Evolutionary conservation across 2,329 filamentous ascomycete species (phyloP).

Genomic region (Sporothrix dimorphospora): DNA sequence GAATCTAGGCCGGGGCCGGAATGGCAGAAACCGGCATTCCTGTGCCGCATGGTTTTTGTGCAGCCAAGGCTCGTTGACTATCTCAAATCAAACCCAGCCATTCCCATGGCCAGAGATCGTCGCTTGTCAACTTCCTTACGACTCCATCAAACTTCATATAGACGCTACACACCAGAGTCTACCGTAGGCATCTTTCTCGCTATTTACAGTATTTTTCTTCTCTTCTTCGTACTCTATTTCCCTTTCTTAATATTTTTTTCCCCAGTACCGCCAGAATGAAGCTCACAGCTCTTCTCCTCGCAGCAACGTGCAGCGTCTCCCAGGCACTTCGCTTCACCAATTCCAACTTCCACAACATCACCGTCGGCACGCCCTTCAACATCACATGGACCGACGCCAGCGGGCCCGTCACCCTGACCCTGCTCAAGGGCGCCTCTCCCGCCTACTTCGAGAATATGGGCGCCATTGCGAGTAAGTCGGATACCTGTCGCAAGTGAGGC

Average conservation of each 20-base stretch:
- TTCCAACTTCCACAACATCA: not conserved
- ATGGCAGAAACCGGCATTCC: no score
- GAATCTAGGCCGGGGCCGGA: no score
- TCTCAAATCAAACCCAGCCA: no score
- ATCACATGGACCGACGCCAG: not conserved
- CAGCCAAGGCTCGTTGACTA: no score
- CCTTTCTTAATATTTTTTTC: no score
- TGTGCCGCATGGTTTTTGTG: no score
- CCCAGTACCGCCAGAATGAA: not conserved
- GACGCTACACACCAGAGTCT: not conserved
- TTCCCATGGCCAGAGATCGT: no score
- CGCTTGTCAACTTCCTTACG: not conserved
- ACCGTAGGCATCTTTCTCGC: no score
- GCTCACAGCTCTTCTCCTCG: not conserved
- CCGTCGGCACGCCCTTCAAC: not conserved
- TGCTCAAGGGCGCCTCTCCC: not conserved
- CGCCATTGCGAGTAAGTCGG: not conserved
- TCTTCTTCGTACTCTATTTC: no score
- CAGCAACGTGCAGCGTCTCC: not conserved
- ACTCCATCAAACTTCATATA: no score
- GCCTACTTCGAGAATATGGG: not conserved
- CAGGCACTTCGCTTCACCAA: not conserved
- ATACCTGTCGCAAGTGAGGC: no score
- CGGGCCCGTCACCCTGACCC: not conserved
- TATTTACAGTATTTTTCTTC: no score